Evolutionary conservation across 129 eudicot species (phyloP).

Genomic region (Heracleum sosnowskyi): DNA sequence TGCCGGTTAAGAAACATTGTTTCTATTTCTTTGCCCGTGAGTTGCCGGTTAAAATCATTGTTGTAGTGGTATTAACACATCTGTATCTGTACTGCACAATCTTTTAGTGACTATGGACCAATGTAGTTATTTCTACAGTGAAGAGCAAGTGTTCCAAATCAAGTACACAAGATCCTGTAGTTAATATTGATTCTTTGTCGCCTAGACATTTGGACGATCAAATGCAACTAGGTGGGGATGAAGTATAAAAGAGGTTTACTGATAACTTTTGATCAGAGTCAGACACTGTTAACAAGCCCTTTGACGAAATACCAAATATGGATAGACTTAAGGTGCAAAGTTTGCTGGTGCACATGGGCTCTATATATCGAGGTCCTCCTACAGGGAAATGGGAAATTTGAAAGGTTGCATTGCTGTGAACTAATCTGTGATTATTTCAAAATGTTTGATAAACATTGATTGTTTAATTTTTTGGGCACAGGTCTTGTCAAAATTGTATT

Average conservation of each 20-base stretch:
- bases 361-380: conserved; percentile 26
- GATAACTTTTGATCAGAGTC: conserved; percentile 26
- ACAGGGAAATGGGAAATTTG: conserved; percentile 31
- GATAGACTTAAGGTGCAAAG: conserved; percentile 14
- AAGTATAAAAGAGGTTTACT: conserved; percentile 11
- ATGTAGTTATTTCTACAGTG: too few species aligned
- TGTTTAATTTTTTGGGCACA: too few species aligned
- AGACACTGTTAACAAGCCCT: conserved; percentile 4
- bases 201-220: conserved; percentile 23
- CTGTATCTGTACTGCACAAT: too few species aligned
- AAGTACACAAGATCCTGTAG: conserved; percentile 4
- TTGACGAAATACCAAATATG: conserved; percentile 19
- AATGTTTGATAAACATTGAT: too few species aligned
- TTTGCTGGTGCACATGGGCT: conserved; percentile 37
- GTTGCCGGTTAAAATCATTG: too few species aligned
- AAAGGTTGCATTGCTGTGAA: conserved; percentile 18
- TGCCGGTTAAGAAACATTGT: too few species aligned
- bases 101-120: too few species aligned
- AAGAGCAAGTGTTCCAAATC: conserved; percentile 7
- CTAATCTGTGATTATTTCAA: background rate
- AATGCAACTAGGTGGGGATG: conserved; percentile 15
- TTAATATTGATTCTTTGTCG: conserved; percentile 8
- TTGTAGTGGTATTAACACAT: too few species aligned
- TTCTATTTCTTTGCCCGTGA: too few species aligned
- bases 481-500: too few species aligned